Conservation (phyloP, 345 rosid species). For the Gossypium anomalum region DNA sequence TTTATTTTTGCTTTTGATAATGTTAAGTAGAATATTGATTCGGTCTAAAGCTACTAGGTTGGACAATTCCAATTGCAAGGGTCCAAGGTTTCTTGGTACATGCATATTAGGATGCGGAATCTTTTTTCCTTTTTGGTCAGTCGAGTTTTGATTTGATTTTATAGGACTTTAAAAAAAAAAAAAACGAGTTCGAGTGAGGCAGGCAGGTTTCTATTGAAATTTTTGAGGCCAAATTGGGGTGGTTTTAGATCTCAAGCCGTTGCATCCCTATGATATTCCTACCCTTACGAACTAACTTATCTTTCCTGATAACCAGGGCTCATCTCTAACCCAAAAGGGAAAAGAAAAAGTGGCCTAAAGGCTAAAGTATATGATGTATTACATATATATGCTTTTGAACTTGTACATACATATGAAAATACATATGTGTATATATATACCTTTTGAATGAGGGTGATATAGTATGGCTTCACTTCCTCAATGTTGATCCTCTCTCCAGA, state of each 20-base stretch:
- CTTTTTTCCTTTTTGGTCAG: not conserved
- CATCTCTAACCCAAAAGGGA: not conserved
- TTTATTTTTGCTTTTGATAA: not conserved
- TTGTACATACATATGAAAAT: too few relatives aligned
- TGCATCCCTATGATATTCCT: too few relatives aligned
- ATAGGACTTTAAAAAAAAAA: not conserved
- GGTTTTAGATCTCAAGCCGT: not conserved
- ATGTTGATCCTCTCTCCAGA: too few relatives aligned
- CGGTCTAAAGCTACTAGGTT: not conserved
- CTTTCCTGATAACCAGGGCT: not conserved
- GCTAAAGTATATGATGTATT: not conserved
- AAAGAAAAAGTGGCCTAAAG: not conserved
- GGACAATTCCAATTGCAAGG: not conserved
- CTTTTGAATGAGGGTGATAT: too few relatives aligned
- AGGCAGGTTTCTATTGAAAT: not conserved
- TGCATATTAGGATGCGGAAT: not conserved
- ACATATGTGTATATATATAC: too few relatives aligned
- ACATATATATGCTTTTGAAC: too few relatives aligned
- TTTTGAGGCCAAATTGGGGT: not conserved
- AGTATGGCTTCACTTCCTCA: too few relatives aligned
- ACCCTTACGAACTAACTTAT: not conserved
- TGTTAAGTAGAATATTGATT: constrained; percentile 1
- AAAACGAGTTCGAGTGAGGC: not conserved
- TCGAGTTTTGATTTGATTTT: not conserved
- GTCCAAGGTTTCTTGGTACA: not conserved